Conservation (phyloP, 305 asterid species). For the Withania somnifera region DNA sequence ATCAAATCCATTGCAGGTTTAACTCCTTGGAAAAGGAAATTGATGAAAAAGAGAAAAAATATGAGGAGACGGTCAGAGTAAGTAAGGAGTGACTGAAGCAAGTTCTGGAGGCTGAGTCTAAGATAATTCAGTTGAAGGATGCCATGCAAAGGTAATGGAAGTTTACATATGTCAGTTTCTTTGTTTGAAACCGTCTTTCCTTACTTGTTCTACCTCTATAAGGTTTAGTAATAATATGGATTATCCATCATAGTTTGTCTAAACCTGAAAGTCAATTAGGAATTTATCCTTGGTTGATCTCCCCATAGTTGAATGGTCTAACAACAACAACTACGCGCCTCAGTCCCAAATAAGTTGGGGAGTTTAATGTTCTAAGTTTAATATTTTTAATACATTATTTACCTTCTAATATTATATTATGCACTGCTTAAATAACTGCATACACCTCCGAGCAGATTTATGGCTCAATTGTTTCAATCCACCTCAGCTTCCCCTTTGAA, state of each 20-base stretch:
- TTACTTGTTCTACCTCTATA: background rate
- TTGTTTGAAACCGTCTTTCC: background rate
- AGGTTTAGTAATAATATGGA: background rate
- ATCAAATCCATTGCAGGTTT: conserved; percentile 25
- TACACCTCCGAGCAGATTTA: background rate
- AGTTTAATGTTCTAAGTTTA: background rate
- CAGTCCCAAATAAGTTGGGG: background rate
- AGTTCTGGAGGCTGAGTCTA: conserved; percentile 65
- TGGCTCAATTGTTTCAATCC: background rate
- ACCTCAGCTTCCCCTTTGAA: background rate
- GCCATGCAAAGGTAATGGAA: conserved; percentile 50
- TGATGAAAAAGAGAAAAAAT: conserved; percentile 62
- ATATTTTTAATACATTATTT: background rate
- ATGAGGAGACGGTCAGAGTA: conserved; percentile 46
- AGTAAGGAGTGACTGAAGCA: conserved; percentile 61
- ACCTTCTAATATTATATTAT: background rate
- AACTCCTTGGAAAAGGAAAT: conserved; percentile 58
- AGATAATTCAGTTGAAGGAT: conserved; percentile 54
- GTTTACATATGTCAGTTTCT: background rate
- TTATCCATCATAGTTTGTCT: background rate
- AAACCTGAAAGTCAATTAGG: background rate
- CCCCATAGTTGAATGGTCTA: background rate
- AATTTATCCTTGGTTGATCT: background rate
- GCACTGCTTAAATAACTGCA: background rate
- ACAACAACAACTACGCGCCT: background rate